Percentiles rank a stretch among this genome's conserved stretches.
These are phyloP conservation scores for Willaertia magna DNA, from an alignment of 208 protist genomes.

Conservation along the genomic window DNA sequence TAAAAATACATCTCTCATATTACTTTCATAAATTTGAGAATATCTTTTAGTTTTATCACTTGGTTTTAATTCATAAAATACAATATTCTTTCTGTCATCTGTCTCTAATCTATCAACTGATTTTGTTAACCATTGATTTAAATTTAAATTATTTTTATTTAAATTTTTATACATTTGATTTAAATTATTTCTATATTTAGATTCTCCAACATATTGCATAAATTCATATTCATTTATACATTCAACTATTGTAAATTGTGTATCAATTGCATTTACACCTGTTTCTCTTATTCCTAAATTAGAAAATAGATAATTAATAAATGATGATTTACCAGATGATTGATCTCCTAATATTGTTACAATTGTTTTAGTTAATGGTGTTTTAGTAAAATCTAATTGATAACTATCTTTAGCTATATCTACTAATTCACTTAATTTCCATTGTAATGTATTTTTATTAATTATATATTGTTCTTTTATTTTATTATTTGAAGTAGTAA, in stretches of 20 bases:
- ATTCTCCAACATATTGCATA: not conserved
- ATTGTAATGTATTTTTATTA: not conserved
- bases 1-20: not conserved
- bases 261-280: not conserved
- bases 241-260: slow-evolving; percentile 5
- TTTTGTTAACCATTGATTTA: not conserved
- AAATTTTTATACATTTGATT: not conserved
- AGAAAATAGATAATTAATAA: slow-evolving; percentile 5
- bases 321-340: not conserved
- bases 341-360: not conserved
- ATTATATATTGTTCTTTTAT: too few relatives aligned
- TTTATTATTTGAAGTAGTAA: too few relatives aligned
- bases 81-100: not conserved
- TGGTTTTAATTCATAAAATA: not conserved
- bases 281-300: not conserved
- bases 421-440: not conserved
- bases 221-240: not conserved
- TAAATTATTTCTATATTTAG: not conserved
- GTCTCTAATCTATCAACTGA: not conserved
- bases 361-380: not conserved
- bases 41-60: not conserved
- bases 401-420: not conserved
- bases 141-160: not conserved
- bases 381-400: not conserved
- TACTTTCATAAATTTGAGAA: not conserved